Base-by-base conservation (phyloP, 306 rosid genomes). In the Arachis stenosperma region DNA sequence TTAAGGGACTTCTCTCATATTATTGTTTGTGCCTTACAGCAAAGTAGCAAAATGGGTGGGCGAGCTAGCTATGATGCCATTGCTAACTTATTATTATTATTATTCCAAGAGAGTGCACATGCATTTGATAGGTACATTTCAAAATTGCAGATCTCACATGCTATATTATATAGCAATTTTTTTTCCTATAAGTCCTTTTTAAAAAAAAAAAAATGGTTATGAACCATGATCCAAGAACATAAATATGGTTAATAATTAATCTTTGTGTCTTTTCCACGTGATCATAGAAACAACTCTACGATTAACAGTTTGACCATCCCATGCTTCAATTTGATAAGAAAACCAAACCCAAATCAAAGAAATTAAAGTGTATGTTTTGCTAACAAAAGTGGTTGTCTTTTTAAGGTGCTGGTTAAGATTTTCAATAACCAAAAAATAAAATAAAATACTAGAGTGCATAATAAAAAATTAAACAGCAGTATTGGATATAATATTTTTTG, bases 121-220 rank as follows among this genome's bases (percentile, higher is more conserved):
- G 68, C 64, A 63, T 27, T 58, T 74, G 67, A 74, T 64, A 7
- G 40, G 33, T 73, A 61, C 51, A 57, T 11, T 44, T 44, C 56
- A 43, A 36, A 5, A 15, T 73, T 43, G 61, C 64, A 77, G 75
- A 27, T 66, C 87, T 71, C 80, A 75, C 73, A 75, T 73, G 67
- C 29, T 33, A 33, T 33, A 33, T 33, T 22, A 22, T 22, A 22
- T 22, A 22, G 27, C 27, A 22, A 22, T 22, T 22, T 33, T 33
- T 33, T 2, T 33, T 0, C 2, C 37, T 33, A 33, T 33, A 33
- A 33, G 8, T 50, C 30, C 46, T n/a, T n/a, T n/a, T n/a, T n/a
- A n/a, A n/a, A n/a, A n/a, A n/a, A n/a, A n/a, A n/a, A n/a, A n/a
- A n/a, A n/a, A n/a, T n/a, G 9, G 53, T 40, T n/a, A 14, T 6